Evolutionary conservation across 768 basidiomycete genomes (phyloP), one percentile per base, ranked within the genome.

Genomic region (Russula virescens): DNA sequence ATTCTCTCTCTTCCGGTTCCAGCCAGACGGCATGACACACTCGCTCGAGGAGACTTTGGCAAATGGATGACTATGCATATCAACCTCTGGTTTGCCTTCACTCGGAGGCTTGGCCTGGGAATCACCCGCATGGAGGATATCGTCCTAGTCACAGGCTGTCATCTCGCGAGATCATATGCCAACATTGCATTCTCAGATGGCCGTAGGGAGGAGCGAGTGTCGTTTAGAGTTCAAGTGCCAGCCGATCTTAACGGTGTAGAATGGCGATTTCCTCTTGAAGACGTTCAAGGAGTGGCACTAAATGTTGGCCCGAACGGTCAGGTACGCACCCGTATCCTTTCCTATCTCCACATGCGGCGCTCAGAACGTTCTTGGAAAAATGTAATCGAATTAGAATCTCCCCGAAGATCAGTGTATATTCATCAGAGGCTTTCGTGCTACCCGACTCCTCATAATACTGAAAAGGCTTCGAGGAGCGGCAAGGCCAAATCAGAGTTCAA

Each of bases 91-190:
- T 58, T 50, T 16, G 48, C 57, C 2, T 58, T 50, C 35, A 21
- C 57, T n/a, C 57, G 13, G 7, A 26, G 38, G 14, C 48, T 40
- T n/a, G 57, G 31, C 5, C 4, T 58, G 40, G 57, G 48, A 1
- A 58, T 58, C 48, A 14, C 14, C 9, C 54, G 38, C 4, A 58
- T 49, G 38, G 57, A 58, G 19, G 57, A 58, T 5, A 58, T 58
- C 9, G 9, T 58, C 35, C 21, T 58, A 16, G 47, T 58, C 23
- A 58, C 56, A 2, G 56, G 56, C 18, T 28, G 56, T 49, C 47
- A 58, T 11, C 56, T 21, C 19, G 23, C 55, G 5, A 57, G 31
- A 25, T 57, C 55, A 18, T 57, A 34, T 31, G 25, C 34, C 5
- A 58, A 58, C 26, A 13, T 49, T 5, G 57, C 38, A 21, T 58